phyloP scores from a whole-genome alignment of 257 asterid species.

The Craterostigma plantagineum region DNA sequence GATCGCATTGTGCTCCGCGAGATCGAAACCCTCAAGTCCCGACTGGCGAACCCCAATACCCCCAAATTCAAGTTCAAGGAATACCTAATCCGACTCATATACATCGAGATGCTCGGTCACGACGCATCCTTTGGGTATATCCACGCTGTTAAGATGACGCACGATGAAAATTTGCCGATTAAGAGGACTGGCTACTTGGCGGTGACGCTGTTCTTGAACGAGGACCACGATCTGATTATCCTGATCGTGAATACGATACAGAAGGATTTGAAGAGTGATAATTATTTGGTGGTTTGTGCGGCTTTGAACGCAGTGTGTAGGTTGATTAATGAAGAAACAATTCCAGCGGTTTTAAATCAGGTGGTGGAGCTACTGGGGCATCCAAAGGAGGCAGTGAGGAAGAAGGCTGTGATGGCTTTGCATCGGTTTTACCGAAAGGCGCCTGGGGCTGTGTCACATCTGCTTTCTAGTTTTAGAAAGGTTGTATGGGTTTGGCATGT shows the following conservation, averaged over 20 bases:
- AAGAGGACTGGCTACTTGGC: conserved; percentile 89
- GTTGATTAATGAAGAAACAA: conserved; percentile 94
- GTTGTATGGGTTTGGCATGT: conserved; percentile 12
- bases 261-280: conserved; percentile 93
- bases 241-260: conserved; percentile 90
- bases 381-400: conserved; percentile 86
- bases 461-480: conserved; percentile 74
- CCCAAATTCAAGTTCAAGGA: conserved; percentile 86
- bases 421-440: conserved; percentile 74
- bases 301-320: conserved; percentile 83
- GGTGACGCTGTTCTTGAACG: conserved; percentile 69
- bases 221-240: conserved; percentile 90
- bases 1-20: conserved; percentile 84
- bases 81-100: conserved; percentile 60
- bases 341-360: conserved; percentile 89
- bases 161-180: conserved; percentile 56
- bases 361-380: conserved; percentile 76
- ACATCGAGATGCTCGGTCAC: conserved; percentile 92
- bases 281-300: conserved; percentile 68
- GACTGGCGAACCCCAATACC: conserved; percentile 55
- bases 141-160: conserved; percentile 97
- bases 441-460: conserved; percentile 76
- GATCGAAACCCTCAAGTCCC: conserved; percentile 64
- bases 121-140: conserved; percentile 93
- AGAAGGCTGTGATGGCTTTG: conserved; percentile 94